phyloP scores from a whole-genome alignment of 2,329 filamentous ascomycete genomes.

The Fusarium abutilonis region DNA sequence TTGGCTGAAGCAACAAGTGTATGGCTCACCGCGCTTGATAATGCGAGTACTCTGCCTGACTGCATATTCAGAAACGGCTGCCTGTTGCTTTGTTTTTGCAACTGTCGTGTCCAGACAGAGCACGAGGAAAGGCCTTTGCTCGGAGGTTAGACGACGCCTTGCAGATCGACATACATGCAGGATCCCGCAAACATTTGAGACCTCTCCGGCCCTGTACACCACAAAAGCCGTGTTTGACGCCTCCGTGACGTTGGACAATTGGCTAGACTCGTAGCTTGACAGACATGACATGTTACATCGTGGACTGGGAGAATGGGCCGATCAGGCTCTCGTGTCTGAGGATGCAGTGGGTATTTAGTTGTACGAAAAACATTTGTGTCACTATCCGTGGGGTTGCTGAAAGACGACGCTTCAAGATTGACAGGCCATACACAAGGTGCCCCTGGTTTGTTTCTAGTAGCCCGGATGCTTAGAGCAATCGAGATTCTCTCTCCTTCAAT shows the following conservation, averaged over 20 bases:
- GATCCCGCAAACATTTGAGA: slow-evolving; percentile 16
- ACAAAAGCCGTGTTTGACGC: slow-evolving; percentile 28
- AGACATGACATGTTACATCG: slow-evolving; percentile 19
- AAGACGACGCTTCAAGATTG: slow-evolving; percentile 21
- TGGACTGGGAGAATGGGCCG: slow-evolving; percentile 17
- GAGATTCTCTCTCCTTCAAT: neutral
- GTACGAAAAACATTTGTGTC: neutral
- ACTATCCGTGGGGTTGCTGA: slow-evolving; percentile 11
- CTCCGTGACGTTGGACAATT: slow-evolving; percentile 4
- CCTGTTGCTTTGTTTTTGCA: neutral
- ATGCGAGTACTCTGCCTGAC: neutral
- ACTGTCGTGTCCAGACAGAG: neutral
- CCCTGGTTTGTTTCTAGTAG: neutral
- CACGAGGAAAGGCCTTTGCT: slow-evolving; percentile 1
- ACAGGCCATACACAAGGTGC: slow-evolving; percentile 17
- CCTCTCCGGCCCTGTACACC: slow-evolving; percentile 1
- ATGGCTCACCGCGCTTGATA: neutral
- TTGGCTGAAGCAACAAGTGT: slow-evolving; percentile 21
- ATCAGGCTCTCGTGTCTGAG: slow-evolving; percentile 14
- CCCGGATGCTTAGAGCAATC: neutral
- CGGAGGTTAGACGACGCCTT: slow-evolving; percentile 15
- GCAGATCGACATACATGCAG: slow-evolving; percentile 36
- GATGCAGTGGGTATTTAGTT: neutral
- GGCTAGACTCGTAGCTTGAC: slow-evolving; percentile 21
- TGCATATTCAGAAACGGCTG: neutral